Evolutionary conservation across 2,329 filamentous ascomycete genomes (phyloP).

Genomic region (Botrytis porri): DNA sequence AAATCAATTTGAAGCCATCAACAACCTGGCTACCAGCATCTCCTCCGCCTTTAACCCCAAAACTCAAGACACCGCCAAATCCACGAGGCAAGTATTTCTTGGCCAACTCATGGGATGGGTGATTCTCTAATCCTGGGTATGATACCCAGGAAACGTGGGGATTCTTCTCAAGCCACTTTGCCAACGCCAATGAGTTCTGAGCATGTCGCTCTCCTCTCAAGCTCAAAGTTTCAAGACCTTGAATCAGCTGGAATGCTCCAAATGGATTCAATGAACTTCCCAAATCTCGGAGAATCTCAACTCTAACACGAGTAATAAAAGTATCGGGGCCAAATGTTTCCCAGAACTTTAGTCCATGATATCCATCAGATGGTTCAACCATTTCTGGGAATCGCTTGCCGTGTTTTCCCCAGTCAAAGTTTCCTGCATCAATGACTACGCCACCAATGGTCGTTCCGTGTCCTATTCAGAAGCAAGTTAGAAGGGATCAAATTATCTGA

Average conservation of each 20-base stretch:
- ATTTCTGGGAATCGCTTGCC: slow-evolving; percentile 89
- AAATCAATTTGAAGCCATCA: slow-evolving; percentile 91
- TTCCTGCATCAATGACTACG: slow-evolving; percentile 81
- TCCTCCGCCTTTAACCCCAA: slow-evolving; percentile 87
- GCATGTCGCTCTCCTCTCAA: slow-evolving; percentile 84
- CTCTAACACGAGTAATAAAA: slow-evolving; percentile 80
- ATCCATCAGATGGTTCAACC: slow-evolving; percentile 80
- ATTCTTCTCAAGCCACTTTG: slow-evolving; percentile 78
- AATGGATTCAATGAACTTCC: slow-evolving; percentile 84
- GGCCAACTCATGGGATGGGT: slow-evolving; percentile 73
- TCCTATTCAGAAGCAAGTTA: slow-evolving; percentile 43
- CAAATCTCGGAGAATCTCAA: slow-evolving; percentile 85
- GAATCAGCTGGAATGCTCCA: slow-evolving; percentile 83
- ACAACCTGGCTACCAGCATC: slow-evolving; percentile 83
- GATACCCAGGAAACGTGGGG: slow-evolving; percentile 87
- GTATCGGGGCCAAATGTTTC: slow-evolving; percentile 82
- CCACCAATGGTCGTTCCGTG: slow-evolving; percentile 90
- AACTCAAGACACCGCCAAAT: slow-evolving; percentile 86
- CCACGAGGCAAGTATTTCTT: slow-evolving; percentile 84
- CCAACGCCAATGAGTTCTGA: slow-evolving; percentile 75
- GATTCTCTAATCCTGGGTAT: slow-evolving; percentile 82
- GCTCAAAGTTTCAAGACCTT: slow-evolving; percentile 86
- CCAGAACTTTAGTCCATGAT: slow-evolving; percentile 92
- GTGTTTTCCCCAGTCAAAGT: slow-evolving; percentile 89
- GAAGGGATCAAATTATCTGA: neutral